Evolutionary conservation across 768 basidiomycete species (phyloP), one percentile per base, ranked within the genome.

Genomic region (Lanmaoa rubissima): DNA sequence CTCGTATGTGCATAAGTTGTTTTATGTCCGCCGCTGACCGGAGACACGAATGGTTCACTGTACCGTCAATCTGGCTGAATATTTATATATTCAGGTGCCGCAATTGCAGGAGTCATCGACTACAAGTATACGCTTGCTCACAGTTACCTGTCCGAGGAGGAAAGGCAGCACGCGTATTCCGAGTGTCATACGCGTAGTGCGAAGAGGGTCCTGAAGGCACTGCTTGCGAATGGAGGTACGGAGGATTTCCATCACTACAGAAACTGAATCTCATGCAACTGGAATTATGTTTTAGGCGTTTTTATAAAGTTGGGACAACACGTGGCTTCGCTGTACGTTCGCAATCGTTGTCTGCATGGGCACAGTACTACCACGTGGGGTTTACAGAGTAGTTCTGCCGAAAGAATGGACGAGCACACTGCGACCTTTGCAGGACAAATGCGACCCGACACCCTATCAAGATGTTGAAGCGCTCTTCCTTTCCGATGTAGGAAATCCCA

Each of bases 261-360:
- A 13, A 24, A 19, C 11, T 48, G 26, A 53, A 55, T 19, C 21
- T 32, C 39, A 51, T 38, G 17, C 10, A 42, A 61, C 17, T 6
- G 32, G 8, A 19, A 48, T 26, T 8, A 40, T 51, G 14, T 41
- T 57, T 6, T 55, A 86, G 90, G 90, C 17, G 82, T 94, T 24
- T 93, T 90, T 69, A 91, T 94, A 65, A 92, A 94, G 68, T 71
- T 93, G 64, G 97, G 95, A 2, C 96, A 99, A 62, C 89, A 86
- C 77, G 87, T 88, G 75, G 90, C 89, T 68, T 88, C 76, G 68
- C 78, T 70, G 76, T 91, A 58, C 64, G 80, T 75, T 51, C 47
- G 12, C 7, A 35, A 10, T 17, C 14, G 2, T 45, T 38, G 4
- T 70, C 55, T 61, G 40, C 68, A 71, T 58, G 17, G 21, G 17